phyloP scores from a whole-genome alignment of 2,329 filamentous ascomycete genomes.

The Talaromyces pinophilus region DNA sequence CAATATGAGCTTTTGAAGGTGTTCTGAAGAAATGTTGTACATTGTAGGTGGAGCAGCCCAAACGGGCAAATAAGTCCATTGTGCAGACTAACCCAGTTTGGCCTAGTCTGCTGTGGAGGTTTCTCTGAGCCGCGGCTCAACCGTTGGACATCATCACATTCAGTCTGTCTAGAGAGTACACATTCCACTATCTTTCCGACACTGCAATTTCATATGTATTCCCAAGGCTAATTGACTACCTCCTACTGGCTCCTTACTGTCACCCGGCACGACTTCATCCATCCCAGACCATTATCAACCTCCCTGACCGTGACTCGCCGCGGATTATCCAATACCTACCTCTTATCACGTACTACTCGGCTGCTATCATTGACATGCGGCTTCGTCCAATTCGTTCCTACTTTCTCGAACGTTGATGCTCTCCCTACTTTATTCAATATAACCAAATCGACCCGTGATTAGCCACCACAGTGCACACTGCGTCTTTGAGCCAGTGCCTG shows the following conservation, averaged over 20 bases:
- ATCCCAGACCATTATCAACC: background rate
- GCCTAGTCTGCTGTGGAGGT: background rate
- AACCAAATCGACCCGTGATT: background rate
- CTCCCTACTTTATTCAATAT: background rate
- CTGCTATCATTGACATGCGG: background rate
- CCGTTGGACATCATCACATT: slow-evolving; percentile 10
- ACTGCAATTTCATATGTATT: background rate
- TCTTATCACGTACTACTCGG: background rate
- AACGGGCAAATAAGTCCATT: too few relatives aligned
- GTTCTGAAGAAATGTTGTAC: too few relatives aligned
- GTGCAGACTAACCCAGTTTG: background rate
- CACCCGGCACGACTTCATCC: background rate
- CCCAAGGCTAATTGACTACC: background rate
- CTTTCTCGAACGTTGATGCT: background rate
- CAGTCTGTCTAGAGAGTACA: background rate
- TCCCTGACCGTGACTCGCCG: background rate
- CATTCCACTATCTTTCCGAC: too few relatives aligned
- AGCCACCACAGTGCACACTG: background rate
- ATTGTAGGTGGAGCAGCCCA: too few relatives aligned
- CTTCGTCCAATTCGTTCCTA: background rate
- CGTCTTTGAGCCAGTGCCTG: background rate
- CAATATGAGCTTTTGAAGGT: background rate
- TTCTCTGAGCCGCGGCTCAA: slow-evolving; percentile 7
- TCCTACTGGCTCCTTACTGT: background rate
- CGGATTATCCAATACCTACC: background rate